These are phyloP conservation scores for Fagopyrum tataricum DNA, from an alignment of 148 eudicot genomes.

Conservation along the genomic window DNA sequence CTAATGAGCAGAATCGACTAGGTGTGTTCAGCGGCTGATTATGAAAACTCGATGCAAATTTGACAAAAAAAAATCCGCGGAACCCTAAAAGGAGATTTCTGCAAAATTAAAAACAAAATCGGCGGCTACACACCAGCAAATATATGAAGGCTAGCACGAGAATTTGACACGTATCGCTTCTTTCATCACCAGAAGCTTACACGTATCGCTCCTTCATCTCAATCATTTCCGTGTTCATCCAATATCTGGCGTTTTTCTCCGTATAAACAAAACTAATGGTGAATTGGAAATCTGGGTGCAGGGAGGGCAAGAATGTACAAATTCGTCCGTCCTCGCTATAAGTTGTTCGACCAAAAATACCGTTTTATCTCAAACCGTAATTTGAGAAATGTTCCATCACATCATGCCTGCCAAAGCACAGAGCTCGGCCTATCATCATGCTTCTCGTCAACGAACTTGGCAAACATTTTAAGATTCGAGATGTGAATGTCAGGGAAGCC, in stretches of 20 bases:
- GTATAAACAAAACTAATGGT: neutral
- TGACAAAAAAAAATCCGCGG: neutral
- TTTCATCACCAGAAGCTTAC: neutral
- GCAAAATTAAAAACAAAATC: neutral
- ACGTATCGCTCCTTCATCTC: slow-evolving; percentile 3
- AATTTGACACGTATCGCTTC: slow-evolving; percentile 8
- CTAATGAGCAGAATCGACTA: neutral
- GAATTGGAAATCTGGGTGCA: neutral
- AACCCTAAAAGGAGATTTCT: neutral
- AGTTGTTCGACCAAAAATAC: neutral
- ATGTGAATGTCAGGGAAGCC: neutral
- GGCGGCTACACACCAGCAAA: neutral
- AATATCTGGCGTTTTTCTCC: neutral
- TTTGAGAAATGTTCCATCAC: neutral
- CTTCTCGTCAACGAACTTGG: neutral
- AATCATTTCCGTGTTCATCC: neutral
- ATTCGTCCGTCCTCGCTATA: neutral
- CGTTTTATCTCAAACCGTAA: neutral
- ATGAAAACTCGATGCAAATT: neutral
- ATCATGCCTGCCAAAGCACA: neutral
- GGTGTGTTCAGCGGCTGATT: neutral
- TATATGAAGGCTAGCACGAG: neutral
- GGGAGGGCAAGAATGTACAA: neutral
- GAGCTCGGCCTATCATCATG: neutral
- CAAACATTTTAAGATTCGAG: neutral